Evolutionary conservation across 2,329 filamentous ascomycete genomes (phyloP), one percentile per base, ranked within the genome.

Genomic region (Hirsutella thompsonii): DNA sequence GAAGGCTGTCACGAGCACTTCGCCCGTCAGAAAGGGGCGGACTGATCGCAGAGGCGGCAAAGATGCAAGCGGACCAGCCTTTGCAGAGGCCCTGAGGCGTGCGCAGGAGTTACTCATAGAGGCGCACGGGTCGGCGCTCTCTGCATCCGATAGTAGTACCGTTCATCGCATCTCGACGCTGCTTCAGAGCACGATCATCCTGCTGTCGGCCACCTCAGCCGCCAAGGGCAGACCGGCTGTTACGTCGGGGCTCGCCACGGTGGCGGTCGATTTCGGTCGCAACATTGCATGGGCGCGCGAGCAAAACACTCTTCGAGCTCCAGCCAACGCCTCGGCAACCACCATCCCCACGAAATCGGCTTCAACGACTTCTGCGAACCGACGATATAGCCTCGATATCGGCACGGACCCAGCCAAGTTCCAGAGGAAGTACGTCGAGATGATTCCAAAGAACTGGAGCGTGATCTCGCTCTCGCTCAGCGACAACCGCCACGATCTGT

Each of bases 381-480:
- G 62, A 35, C 64, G 64, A 20, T 55, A 54, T 2, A 75, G 69
- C 45, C 56, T 74, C 16, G 67, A 64, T 2, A 56, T 67, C 42
- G 59, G 65, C 4, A 60, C 67, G 9, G 70, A 81, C 47, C 70
- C 79, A 52, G 61, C 67, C 35, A 68, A 69, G 20, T 93, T 94
- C 52, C 83, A 90, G 55, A 70, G 73, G 47, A 76, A 89, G 36
- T 94, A 88, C 51, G 72, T 95, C 39, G 84, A 95, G 53, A 82
- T 90, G 38, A 78, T 98, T 5, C 93, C 92, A 0, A 63, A 69
- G 32, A 69, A 72, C 6, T 98, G 92, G 92, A 87, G 79, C 37
- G 83, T 89, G 2, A 67, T 98, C 9, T 96, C 89, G 0, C 66
- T 98, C 36, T 83, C 83, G 0, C 62, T 98, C 14, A 92, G 83